Conservation (phyloP, 139 green algal species). For the Chlorella sp. region DNA sequence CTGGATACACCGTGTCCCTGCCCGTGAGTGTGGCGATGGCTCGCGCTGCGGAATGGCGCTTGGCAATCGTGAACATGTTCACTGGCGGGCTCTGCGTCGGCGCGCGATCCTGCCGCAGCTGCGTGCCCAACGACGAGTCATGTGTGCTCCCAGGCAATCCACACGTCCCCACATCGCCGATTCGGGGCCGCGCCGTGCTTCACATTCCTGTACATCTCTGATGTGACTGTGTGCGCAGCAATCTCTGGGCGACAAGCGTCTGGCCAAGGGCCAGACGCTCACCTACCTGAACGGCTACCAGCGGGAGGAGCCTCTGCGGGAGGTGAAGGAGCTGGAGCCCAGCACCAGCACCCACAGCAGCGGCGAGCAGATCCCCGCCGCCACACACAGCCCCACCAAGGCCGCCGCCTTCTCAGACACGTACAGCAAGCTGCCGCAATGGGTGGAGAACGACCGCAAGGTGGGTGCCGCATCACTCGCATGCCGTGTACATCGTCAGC, state of each 20-base stretch:
- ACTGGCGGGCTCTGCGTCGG: background rate
- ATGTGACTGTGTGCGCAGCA: too few relatives aligned
- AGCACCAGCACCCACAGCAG: too few relatives aligned
- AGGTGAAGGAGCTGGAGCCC: conserved; percentile 19
- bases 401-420: conserved; percentile 11
- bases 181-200: too few relatives aligned
- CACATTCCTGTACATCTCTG: too few relatives aligned
- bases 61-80: background rate
- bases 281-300: conserved; percentile 67
- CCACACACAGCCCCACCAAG: conserved; percentile 11
- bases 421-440: conserved; percentile 56
- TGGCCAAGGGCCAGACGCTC: conserved; percentile 60
- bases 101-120: too few relatives aligned
- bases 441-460: conserved; percentile 77
- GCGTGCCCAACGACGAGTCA: too few relatives aligned
- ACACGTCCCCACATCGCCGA: too few relatives aligned
- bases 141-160: too few relatives aligned
- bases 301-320: conserved; percentile 32
- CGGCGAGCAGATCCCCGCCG: background rate
- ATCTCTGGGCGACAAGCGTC: conserved; percentile 41
- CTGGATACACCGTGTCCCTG: conserved; percentile 59
- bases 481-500: too few relatives aligned
- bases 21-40: conserved; percentile 58
- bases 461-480: too few relatives aligned
- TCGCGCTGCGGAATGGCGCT: too few relatives aligned